These are phyloP conservation scores for Cladophialophora chaetospira DNA, from an alignment of 2,329 filamentous ascomycete species.

Conservation along the genomic window DNA sequence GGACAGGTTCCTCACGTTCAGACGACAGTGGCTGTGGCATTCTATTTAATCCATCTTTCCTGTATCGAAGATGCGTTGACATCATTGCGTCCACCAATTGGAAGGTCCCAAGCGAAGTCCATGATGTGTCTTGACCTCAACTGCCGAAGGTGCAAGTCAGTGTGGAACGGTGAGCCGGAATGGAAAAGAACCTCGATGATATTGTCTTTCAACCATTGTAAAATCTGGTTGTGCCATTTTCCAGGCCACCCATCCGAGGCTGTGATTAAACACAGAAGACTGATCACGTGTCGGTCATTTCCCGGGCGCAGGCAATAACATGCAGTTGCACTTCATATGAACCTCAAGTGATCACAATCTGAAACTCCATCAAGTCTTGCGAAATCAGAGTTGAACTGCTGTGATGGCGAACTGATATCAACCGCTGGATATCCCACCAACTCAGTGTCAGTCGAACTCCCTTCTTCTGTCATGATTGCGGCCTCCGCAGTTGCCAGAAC, in stretches of 20 bases:
- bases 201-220: not conserved
- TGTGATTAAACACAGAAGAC: not conserved
- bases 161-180: not conserved
- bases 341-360: not conserved
- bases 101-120: not conserved
- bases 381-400: too few relatives aligned
- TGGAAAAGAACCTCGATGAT: not conserved
- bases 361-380: not conserved
- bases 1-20: not conserved
- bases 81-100: not conserved
- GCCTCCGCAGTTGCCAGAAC: too few relatives aligned
- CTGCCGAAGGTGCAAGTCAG: not conserved
- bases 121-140: not conserved
- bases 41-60: not conserved
- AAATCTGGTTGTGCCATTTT: not conserved
- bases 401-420: too few relatives aligned
- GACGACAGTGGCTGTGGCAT: not conserved
- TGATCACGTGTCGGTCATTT: not conserved
- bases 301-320: not conserved
- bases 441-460: too few relatives aligned
- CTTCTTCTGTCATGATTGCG: too few relatives aligned
- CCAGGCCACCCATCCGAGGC: not conserved
- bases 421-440: too few relatives aligned
- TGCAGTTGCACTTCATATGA: not conserved
- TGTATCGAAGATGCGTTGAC: not conserved